A percentile compares a stretch with the other conserved stretches of the same genome.
phyloP scores from a whole-genome alignment of 257 asterid species.

The Agastache rugosa region DNA sequence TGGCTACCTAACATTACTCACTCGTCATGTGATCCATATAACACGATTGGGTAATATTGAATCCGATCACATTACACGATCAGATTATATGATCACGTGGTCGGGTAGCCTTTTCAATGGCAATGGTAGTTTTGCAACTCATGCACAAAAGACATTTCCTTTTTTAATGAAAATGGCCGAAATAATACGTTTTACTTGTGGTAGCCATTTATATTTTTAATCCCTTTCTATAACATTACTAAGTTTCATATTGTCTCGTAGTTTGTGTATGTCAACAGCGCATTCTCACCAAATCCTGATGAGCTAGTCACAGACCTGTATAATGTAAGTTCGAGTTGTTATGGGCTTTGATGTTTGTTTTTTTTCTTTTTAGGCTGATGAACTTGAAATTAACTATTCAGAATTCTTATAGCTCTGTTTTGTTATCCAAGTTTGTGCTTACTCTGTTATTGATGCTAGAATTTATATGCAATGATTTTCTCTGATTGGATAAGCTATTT shows the following conservation, averaged over 20 bases:
- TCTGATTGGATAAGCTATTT: not conserved
- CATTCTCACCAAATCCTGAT: constrained; percentile 20
- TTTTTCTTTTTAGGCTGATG: not conserved
- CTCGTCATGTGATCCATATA: not conserved
- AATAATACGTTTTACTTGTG: not conserved
- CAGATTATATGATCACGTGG: not conserved
- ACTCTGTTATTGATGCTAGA: not conserved
- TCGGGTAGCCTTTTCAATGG: not conserved
- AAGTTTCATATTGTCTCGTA: not conserved
- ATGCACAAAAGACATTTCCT: not conserved
- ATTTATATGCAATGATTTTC: not conserved
- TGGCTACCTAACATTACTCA: not conserved
- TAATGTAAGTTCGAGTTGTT: not conserved
- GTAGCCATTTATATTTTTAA: not conserved
- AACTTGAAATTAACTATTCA: not conserved
- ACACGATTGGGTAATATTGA: not conserved
- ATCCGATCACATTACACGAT: not conserved
- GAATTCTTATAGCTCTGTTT: not conserved
- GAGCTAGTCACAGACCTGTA: constrained; percentile 4
- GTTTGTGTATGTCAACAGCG: constrained; percentile 9
- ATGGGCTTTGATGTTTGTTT: not conserved
- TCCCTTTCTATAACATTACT: not conserved
- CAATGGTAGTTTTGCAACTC: not conserved
- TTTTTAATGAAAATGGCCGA: not conserved
- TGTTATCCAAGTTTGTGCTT: not conserved